Percentiles rank a stretch among this genome's conserved stretches.
Conservation (phyloP, 2,329 filamentous ascomycete genomes). For the Acrodontium crateriforme region DNA sequence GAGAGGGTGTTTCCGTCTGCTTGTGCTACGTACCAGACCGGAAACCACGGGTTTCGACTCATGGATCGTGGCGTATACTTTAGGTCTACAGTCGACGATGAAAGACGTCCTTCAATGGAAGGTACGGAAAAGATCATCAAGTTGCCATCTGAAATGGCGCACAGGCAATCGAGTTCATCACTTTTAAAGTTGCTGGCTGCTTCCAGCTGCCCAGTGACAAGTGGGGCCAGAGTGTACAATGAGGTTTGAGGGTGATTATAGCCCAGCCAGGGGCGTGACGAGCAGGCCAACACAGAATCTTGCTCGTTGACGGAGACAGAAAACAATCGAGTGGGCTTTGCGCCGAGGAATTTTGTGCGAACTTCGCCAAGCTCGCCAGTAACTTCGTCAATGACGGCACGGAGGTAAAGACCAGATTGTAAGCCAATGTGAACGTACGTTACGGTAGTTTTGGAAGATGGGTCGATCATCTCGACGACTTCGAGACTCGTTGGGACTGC, state of each 20-base stretch:
- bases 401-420: conserved; percentile 87
- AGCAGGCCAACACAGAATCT: conserved; percentile 66
- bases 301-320: conserved; percentile 78
- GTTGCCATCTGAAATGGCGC: conserved; percentile 20
- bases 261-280: conserved; percentile 88
- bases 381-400: conserved; percentile 87
- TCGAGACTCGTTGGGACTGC: conserved; percentile 77
- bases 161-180: conserved; percentile 45
- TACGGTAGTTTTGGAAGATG: conserved; percentile 73
- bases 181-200: conserved; percentile 96
- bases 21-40: conserved; percentile 88
- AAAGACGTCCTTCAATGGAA: conserved; percentile 13
- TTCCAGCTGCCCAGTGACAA: conserved; percentile 58
- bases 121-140: conserved; percentile 56
- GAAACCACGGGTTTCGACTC: conserved; percentile 72
- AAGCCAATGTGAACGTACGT: conserved; percentile 93
- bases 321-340: conserved; percentile 79
- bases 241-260: conserved; percentile 81
- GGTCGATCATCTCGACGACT: conserved; percentile 93
- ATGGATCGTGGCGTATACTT: conserved; percentile 84
- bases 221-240: conserved; percentile 79
- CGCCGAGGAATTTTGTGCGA: conserved; percentile 82
- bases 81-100: conserved; percentile 43
- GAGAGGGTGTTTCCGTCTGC: conserved; percentile 43
- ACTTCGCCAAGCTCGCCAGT: conserved; percentile 94